Conservation (phyloP, 73 alveolate species). For the Durusdinium trenchii region DNA sequence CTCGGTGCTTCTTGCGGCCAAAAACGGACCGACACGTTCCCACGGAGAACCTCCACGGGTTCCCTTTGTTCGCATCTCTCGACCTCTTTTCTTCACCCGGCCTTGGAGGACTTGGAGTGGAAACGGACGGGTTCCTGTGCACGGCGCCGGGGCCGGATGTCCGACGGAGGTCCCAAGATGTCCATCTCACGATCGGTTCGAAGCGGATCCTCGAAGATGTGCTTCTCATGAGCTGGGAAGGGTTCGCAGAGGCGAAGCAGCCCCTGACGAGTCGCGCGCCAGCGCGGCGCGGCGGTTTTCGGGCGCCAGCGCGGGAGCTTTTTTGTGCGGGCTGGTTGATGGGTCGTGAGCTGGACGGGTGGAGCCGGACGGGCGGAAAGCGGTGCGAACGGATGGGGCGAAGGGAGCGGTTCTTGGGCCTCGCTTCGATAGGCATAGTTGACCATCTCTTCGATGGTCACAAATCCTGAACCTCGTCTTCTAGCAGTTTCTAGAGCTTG, state of each 20-base stretch:
- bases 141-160: no score
- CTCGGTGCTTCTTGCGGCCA: no score
- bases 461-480: conserved; percentile 49
- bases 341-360: no score
- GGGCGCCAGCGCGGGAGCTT: background rate
- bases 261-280: conserved; percentile 56
- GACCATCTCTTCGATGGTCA: conserved; percentile 80
- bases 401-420: background rate
- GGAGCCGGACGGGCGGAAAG: background rate
- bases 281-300: background rate
- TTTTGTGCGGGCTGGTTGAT: background rate
- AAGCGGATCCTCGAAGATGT: conserved; percentile 17
- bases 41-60: no score
- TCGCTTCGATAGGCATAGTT: conserved; percentile 80
- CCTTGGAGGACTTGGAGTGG: conserved; percentile 20
- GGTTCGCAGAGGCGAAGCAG: conserved; percentile 92
- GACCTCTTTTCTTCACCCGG: no score
- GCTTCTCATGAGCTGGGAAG: conserved; percentile 68
- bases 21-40: no score
- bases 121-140: conserved; percentile 49
- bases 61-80: no score
- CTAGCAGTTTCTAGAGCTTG: background rate
- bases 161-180: background rate
- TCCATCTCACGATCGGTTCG: background rate
- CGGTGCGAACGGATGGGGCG: background rate